Conservation (phyloP, 768 basidiomycete genomes). For the Kwoniella mangroviensis region DNA sequence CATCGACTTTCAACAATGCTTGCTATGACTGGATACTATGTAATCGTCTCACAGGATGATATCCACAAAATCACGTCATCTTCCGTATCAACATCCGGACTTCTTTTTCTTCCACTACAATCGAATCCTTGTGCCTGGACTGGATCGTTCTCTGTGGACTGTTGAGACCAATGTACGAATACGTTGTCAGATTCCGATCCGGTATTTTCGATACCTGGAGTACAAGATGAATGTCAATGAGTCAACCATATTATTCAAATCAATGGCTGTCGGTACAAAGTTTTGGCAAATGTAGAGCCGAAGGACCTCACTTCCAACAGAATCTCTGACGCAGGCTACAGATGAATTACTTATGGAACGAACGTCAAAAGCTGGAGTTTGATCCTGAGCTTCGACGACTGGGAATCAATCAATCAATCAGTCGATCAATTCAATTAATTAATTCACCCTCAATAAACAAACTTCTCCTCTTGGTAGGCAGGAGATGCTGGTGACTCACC, state of each 20-base stretch:
- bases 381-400: not conserved
- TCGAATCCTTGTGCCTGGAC: not conserved
- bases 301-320: not conserved
- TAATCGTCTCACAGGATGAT: no score
- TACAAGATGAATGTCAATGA: not conserved
- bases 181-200: not conserved
- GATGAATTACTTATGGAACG: not conserved
- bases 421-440: not conserved
- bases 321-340: not conserved
- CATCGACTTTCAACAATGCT: no score
- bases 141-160: not conserved
- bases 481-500: no score
- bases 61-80: no score
- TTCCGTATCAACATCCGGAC: no score
- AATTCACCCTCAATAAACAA: no score
- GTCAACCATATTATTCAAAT: no score
- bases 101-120: not conserved
- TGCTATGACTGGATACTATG: no score
- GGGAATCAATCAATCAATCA: not conserved
- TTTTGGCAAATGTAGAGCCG: no score
- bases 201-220: not conserved
- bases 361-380: conserved; percentile 7
- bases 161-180: conserved; percentile 2
- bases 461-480: no score
- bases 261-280: no score